phyloP scores from a whole-genome alignment of 2,329 filamentous ascomycete genomes.

The Alternaria postmessia region DNA sequence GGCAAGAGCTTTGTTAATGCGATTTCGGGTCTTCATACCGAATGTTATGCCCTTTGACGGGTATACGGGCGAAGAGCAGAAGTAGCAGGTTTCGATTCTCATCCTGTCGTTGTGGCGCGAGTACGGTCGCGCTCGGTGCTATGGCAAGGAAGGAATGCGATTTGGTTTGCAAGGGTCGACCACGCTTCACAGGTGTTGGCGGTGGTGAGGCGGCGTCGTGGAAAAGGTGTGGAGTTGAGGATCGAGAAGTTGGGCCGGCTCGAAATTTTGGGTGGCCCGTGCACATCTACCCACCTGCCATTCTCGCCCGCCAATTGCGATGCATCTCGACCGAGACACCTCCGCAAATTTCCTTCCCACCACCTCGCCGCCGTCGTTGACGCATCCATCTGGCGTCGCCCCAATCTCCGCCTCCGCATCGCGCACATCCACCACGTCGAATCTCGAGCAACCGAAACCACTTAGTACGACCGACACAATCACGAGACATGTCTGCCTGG shows the following conservation, averaged over 20 bases:
- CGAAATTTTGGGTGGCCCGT: constrained; percentile 26
- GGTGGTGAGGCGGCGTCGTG: constrained; percentile 6
- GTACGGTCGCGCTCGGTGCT: constrained; percentile 4
- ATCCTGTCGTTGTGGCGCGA: constrained; percentile 29
- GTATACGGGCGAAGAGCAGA: constrained; percentile 69
- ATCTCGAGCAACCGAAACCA: neutral
- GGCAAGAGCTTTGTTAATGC: neutral
- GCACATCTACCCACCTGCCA: neutral
- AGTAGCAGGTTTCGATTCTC: constrained; percentile 59
- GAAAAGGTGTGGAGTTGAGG: constrained; percentile 17
- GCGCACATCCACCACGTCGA: constrained; percentile 4
- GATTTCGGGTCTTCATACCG: constrained; percentile 48
- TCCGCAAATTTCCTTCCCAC: constrained; percentile 25
- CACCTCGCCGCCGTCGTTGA: constrained; percentile 11
- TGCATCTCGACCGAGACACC: constrained; percentile 30
- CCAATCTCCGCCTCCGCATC: constrained; percentile 3
- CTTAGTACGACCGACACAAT: constrained; percentile 1
- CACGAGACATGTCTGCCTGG: constrained; percentile 62
- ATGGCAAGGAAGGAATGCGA: neutral
- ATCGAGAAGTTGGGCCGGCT: constrained; percentile 9
- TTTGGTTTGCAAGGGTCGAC: neutral
- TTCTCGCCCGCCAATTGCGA: constrained; percentile 21
- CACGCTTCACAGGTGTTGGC: constrained; percentile 1
- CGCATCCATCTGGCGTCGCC: neutral
- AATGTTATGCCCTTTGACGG: constrained; percentile 65